Conservation (phyloP, 495 filamentous ascomycete species). For the Copromyces sp. region DNA sequence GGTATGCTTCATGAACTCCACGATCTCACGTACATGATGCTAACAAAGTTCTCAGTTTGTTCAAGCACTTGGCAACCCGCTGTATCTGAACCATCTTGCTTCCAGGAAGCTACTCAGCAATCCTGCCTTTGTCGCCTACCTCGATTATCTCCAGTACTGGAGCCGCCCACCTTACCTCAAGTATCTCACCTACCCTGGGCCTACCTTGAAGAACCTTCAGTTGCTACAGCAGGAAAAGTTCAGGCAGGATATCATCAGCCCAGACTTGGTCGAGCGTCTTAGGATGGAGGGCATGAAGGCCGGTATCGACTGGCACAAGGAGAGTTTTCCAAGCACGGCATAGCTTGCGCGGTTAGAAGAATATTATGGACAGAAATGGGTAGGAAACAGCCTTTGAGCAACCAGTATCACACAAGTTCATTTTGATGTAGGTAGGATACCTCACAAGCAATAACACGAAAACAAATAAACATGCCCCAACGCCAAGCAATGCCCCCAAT, state of each 20-base stretch:
- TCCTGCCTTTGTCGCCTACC: conserved; percentile 67
- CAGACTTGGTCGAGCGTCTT: conserved; percentile 56
- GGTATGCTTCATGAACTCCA: conserved; percentile 26
- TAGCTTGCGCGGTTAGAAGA: neutral
- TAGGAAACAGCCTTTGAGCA: neutral
- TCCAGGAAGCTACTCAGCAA: conserved; percentile 51
- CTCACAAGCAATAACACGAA: conserved; percentile 5
- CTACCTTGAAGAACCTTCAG: conserved; percentile 72
- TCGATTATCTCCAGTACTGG: conserved; percentile 80
- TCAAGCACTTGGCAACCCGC: conserved; percentile 73
- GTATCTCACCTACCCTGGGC: conserved; percentile 71
- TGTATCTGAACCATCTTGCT: conserved; percentile 76
- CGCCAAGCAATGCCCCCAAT: conserved; percentile 16
- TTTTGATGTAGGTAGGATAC: neutral
- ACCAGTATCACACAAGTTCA: neutral
- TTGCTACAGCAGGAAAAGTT: conserved; percentile 77
- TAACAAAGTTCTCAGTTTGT: conserved; percentile 53
- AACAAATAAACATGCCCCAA: conserved; percentile 12
- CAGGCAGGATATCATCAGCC: conserved; percentile 68
- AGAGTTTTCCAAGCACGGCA: conserved; percentile 12
- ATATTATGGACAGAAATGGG: neutral
- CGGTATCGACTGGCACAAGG: conserved; percentile 36
- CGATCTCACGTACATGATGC: neutral
- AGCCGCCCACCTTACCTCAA: conserved; percentile 70
- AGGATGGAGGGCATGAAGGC: conserved; percentile 46